Evolutionary conservation across 163 green algal species (phyloP).

Genomic region (Trebouxiophyceae sp.): DNA sequence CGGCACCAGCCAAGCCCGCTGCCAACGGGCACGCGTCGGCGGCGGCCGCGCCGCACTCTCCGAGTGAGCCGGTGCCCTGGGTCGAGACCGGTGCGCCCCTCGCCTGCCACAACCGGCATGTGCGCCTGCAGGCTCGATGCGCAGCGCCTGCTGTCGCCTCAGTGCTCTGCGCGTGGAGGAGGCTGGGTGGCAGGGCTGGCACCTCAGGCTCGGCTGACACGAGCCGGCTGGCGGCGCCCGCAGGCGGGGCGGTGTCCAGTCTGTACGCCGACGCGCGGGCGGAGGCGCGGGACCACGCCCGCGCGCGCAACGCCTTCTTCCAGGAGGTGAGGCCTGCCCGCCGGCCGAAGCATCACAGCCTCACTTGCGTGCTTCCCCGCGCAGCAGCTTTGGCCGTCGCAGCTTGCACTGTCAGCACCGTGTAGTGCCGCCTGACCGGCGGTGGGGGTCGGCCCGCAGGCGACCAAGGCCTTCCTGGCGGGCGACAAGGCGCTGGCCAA

Average conservation of each 20-base stretch:
- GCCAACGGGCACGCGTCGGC: too few relatives aligned
- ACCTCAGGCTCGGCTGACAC: too few relatives aligned
- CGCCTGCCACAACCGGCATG: too few relatives aligned
- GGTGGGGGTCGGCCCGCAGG: constrained; percentile 32
- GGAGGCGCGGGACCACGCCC: constrained; percentile 40
- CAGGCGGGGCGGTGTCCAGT: constrained; percentile 16
- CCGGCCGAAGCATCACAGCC: neutral
- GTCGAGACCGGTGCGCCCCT: too few relatives aligned
- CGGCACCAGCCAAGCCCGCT: too few relatives aligned
- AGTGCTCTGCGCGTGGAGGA: too few relatives aligned
- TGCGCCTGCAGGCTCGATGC: too few relatives aligned
- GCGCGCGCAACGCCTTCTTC: constrained; percentile 45
- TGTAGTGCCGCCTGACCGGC: neutral
- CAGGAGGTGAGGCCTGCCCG: constrained; percentile 23
- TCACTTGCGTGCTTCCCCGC: neutral
- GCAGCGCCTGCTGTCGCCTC: too few relatives aligned
- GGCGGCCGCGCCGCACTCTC: too few relatives aligned
- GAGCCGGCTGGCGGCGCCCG: too few relatives aligned
- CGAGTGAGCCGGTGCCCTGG: too few relatives aligned
- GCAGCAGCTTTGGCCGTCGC: neutral
- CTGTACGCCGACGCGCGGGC: constrained; percentile 34
- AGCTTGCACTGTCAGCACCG: neutral
- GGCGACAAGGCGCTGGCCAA: constrained; percentile 73
- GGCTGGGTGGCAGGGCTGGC: too few relatives aligned
- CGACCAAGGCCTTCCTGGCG: constrained; percentile 70